Percentiles rank a stretch among this genome's conserved stretches.
Evolutionary conservation across 306 rosid species (phyloP).

Genomic region (Medicago truncatula): MtrunA17r5.0-ANR NC_053045.1:36591001-36591500

Average conservation of each 20-base stretch:
- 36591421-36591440: slow-evolving; percentile 11
- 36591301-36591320: slow-evolving; percentile 37
- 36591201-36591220: slow-evolving; percentile 16
- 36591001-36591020: slow-evolving; percentile 31
- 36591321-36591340: slow-evolving; percentile 30
- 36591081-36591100: slow-evolving; percentile 17
- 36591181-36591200: slow-evolving; percentile 38
- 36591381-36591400: neutral
- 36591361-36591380: slow-evolving; percentile 6
- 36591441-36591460: slow-evolving; percentile 23
- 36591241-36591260: neutral
- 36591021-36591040: neutral
- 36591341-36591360: slow-evolving; percentile 1
- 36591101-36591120: neutral
- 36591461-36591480: neutral
- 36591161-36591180: slow-evolving; percentile 40
- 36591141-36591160: slow-evolving; percentile 24
- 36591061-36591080: slow-evolving; percentile 33
- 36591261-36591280: neutral
- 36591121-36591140: slow-evolving; percentile 6
- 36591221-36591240: neutral
- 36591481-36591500: slow-evolving; percentile 21
- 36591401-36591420: slow-evolving; percentile 18
- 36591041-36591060: slow-evolving; percentile 35
- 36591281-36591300: slow-evolving; percentile 17